Conservation (phyloP, 2,329 filamentous ascomycete genomes). For the Pseudogymnoascus sp. region DNA sequence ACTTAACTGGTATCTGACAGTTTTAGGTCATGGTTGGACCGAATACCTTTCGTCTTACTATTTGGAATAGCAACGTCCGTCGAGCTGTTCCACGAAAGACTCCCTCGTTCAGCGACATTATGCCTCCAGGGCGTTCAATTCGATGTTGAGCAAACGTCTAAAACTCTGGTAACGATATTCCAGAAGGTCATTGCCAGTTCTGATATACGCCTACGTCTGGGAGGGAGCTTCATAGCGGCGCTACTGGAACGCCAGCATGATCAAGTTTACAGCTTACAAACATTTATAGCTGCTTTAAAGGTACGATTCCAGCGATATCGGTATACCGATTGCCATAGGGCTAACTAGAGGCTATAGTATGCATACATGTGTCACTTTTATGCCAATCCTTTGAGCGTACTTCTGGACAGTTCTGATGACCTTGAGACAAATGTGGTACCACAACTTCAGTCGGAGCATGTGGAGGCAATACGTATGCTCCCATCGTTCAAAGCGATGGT, state of each 20-base stretch:
- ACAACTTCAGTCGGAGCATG: slow-evolving; percentile 48
- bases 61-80: slow-evolving; percentile 77
- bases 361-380: slow-evolving; percentile 83
- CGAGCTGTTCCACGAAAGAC: slow-evolving; percentile 66
- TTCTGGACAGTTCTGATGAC: slow-evolving; percentile 36
- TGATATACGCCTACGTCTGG: slow-evolving; percentile 52
- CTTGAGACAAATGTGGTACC: slow-evolving; percentile 25
- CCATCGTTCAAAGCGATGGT: slow-evolving; percentile 57
- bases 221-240: slow-evolving; percentile 51
- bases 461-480: slow-evolving; percentile 59
- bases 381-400: slow-evolving; percentile 63
- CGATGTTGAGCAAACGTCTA: slow-evolving; percentile 64
- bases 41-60: slow-evolving; percentile 67
- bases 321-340: background rate
- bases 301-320: slow-evolving; percentile 31
- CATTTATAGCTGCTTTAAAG: slow-evolving; percentile 62
- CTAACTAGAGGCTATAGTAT: slow-evolving; percentile 44
- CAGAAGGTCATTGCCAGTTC: slow-evolving; percentile 52
- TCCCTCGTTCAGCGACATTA: slow-evolving; percentile 60
- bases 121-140: slow-evolving; percentile 65
- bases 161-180: slow-evolving; percentile 66
- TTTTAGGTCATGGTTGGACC: slow-evolving; percentile 57
- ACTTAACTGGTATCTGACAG: slow-evolving; percentile 10
- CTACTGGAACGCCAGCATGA: slow-evolving; percentile 67
- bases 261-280: slow-evolving; percentile 67